Conservation (phyloP, 345 rosid species). For the Moricandia arvensis region DNA sequence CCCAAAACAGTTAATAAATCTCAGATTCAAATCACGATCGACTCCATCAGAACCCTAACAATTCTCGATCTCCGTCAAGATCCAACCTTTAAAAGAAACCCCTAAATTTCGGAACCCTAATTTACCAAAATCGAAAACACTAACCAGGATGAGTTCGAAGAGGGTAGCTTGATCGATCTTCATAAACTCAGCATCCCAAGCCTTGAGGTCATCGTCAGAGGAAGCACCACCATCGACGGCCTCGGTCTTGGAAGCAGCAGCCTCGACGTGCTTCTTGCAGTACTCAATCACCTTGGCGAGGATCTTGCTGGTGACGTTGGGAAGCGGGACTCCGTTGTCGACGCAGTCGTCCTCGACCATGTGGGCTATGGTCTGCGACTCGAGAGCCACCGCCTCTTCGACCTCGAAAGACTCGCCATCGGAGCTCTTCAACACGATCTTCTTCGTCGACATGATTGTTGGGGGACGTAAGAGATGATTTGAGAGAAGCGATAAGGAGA, state of each 20-base stretch:
- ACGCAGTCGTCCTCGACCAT: not conserved
- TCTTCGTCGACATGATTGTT: not conserved
- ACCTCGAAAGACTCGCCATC: not conserved
- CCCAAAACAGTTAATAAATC: not conserved
- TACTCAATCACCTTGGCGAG: not conserved
- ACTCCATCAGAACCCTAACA: not conserved
- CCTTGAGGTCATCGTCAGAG: not conserved
- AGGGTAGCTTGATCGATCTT: not conserved
- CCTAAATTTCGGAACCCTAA: not conserved
- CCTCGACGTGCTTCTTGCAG: not conserved
- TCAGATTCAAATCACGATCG: not conserved
- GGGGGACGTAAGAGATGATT: not conserved
- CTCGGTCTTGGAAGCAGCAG: not conserved
- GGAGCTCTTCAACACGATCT: not conserved
- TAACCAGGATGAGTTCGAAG: not conserved
- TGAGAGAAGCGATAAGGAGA: not conserved
- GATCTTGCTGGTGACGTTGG: not conserved
- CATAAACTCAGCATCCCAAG: not conserved
- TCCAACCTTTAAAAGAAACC: not conserved
- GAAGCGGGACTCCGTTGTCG: not conserved
- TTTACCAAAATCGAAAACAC: not conserved
- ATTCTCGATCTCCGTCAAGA: not conserved
- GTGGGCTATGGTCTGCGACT: not conserved
- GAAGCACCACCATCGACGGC: not conserved
- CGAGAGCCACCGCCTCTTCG: not conserved